Conservation (phyloP, 2,329 filamentous ascomycete species). For the Fusarium equiseti region DNA sequence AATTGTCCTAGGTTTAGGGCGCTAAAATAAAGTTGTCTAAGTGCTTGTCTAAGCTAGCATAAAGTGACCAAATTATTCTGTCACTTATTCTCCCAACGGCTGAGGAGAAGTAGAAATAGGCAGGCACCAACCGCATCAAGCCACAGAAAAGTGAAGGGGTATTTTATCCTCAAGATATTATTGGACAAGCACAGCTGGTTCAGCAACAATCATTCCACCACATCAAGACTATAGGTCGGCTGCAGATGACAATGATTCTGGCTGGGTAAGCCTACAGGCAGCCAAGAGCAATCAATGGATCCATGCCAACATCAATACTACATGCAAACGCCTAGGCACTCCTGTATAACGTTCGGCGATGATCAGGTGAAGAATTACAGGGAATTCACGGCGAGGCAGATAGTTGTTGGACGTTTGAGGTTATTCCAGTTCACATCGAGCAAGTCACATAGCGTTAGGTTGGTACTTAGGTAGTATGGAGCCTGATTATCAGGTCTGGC, state of each 20-base stretch:
- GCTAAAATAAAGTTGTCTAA: not conserved
- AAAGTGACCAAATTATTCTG: not conserved
- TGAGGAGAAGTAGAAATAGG: constrained; percentile 1
- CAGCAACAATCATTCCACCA: constrained; percentile 20
- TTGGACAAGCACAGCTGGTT: constrained; percentile 10
- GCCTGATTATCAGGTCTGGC: not conserved
- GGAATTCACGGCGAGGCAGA: not conserved
- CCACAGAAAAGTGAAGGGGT: constrained; percentile 6
- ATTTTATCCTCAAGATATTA: not conserved
- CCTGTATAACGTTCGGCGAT: not conserved
- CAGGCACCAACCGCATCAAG: constrained; percentile 23
- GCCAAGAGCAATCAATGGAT: not conserved
- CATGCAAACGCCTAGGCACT: not conserved
- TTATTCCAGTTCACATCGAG: constrained; percentile 1
- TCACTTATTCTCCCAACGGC: not conserved
- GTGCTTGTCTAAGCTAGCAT: not conserved
- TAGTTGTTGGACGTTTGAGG: not conserved
- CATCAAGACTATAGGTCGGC: constrained; percentile 6
- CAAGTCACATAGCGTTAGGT: constrained; percentile 1
- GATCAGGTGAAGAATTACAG: not conserved
- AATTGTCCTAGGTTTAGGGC: too few relatives aligned
- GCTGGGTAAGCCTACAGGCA: constrained; percentile 6
- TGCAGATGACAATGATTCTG: constrained; percentile 12
- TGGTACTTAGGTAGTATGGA: not conserved
- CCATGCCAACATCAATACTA: not conserved